Base-by-base conservation (phyloP, 305 asterid genomes). In the Galium porrigens region DNA sequence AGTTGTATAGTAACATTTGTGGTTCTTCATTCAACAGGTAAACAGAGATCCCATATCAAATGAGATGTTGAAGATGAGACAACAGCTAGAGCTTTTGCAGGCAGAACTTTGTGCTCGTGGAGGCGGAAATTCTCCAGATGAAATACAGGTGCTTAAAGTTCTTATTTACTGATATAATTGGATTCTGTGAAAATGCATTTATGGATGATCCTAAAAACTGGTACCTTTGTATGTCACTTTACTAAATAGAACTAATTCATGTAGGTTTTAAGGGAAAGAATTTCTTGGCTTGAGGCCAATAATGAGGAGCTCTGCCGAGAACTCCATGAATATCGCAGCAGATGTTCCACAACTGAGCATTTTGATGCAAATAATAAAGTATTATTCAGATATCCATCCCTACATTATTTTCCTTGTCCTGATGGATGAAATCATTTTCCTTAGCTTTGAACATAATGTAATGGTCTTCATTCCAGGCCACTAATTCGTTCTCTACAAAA, bases 21-120 rank as follows among this genome's bases (percentile, higher is more conserved):
- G 37, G 64, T 70, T 54, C 56, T 10, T 72, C 17, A 20, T 69
- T 74, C 69, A 66, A 51, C 86, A 94, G 99, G 66, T 94, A 63
- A 94, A 90, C 76, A 81, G 99, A 82, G 97, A 94, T 72, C 96
- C 97, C 58, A 83, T 90, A 64, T 83, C 97, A 46, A 94, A 71
- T 69, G 99, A 94, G 82, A 88, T 94, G 99, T 68, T 90, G 73
- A 94, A 94, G 82, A 90, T 94, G 97, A 92, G 97, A 32, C 99
- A 94, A 65, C 97, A 87, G 59, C 82, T 94, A 76, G 97, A 87
- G 66, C 89, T 70, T 80, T 71, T 94, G 74, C 99, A 94, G 74
- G 99, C 99, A 34, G 95, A 90, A 80, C 95, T 94, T 69, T 86
- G 96, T 76, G 94, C 95, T 64, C 97, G 96, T 65, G 95, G 89